Conservation (phyloP, 2,329 filamentous ascomycete species). For the Fusarium tjaetaba region DNA sequence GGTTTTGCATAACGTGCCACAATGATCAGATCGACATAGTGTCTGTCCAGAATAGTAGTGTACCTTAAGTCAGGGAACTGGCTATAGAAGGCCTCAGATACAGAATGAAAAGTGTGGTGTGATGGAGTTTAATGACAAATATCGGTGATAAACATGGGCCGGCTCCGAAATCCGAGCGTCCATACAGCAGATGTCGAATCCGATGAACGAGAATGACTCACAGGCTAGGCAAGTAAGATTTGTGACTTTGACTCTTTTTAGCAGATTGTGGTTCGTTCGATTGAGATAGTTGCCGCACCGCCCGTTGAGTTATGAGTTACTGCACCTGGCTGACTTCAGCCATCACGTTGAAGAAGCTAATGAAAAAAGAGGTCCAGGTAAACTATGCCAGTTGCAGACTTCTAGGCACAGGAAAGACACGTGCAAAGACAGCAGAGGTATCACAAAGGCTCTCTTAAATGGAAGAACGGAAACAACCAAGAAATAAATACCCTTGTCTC, state of each 20-base stretch:
- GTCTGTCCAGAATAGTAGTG: neutral
- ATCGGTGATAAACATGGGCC: constrained; percentile 28
- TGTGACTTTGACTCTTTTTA: neutral
- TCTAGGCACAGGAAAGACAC: neutral
- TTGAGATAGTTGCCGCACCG: neutral
- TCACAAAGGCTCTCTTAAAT: neutral
- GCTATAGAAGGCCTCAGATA: neutral
- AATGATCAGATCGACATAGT: neutral
- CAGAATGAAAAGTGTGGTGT: constrained; percentile 19
- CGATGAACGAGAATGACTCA: constrained; percentile 32
- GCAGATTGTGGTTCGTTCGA: constrained; percentile 6
- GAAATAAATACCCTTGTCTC: neutral
- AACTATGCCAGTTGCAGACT: neutral
- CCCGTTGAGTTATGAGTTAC: neutral
- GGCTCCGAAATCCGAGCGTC: constrained; percentile 35
- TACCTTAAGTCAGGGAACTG: neutral
- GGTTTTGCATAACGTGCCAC: neutral
- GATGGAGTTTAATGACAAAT: constrained; percentile 40
- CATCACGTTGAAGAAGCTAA: neutral
- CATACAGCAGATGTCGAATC: constrained; percentile 6
- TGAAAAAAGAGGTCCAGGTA: neutral
- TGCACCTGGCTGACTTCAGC: neutral
- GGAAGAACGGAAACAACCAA: neutral
- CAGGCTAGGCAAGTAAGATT: constrained; percentile 8
- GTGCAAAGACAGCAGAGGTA: neutral